These are phyloP conservation scores for Barnettozyma sucrosica DNA, from an alignment of 805 yeast species.

Conservation along the genomic window DNA sequence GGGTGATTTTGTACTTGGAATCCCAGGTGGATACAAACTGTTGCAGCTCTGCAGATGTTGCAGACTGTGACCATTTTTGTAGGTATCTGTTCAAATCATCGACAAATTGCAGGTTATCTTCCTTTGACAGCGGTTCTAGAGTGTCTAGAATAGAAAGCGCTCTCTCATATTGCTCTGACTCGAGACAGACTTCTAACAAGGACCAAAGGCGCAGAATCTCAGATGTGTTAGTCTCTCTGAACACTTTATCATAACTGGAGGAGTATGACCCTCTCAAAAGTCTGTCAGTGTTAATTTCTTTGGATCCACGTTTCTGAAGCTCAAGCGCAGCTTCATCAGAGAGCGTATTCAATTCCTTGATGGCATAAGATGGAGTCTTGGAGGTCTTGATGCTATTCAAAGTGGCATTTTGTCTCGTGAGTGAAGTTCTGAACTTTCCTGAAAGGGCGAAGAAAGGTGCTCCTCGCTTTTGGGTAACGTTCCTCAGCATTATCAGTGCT, in stretches of 20 bases:
- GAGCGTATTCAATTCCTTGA: conserved; percentile 4
- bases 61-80: conserved; percentile 32
- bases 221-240: conserved; percentile 33
- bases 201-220: conserved; percentile 69
- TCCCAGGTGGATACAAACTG: conserved; percentile 33
- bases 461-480: background rate
- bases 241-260: conserved; percentile 18
- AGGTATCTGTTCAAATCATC: conserved; percentile 68
- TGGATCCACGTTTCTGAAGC: background rate
- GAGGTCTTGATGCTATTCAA: conserved; percentile 1
- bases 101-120: conserved; percentile 42
- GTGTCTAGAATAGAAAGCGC: conserved; percentile 66
- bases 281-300: conserved; percentile 7
- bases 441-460: background rate
- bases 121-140: conserved; percentile 42
- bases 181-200: conserved; percentile 70
- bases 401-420: conserved; percentile 5
- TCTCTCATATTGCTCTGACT: conserved; percentile 57
- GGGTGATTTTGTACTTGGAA: conserved; percentile 28
- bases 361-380: conserved; percentile 2
- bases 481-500: background rate
- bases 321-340: background rate
- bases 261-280: conserved; percentile 18
- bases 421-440: background rate
- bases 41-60: conserved; percentile 38